A percentile compares a stretch with the other conserved stretches of the same genome.
These are phyloP conservation scores for Byssochlamys sp. DNA, from an alignment of 2,329 filamentous ascomycete species.

Conservation along the genomic window DNA sequence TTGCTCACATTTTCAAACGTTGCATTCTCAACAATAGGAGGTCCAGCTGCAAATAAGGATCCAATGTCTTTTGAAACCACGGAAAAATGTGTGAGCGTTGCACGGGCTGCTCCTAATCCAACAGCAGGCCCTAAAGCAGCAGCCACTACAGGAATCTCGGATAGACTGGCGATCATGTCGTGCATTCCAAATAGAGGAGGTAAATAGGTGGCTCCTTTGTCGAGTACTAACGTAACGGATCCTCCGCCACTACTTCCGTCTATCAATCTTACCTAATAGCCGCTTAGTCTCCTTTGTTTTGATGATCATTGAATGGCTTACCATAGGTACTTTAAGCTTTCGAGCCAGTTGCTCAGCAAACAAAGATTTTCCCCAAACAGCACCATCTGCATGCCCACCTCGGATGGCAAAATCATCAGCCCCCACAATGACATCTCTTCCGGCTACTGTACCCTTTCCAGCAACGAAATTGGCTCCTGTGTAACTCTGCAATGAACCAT, in stretches of 20 bases:
- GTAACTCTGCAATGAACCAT: conserved; percentile 37
- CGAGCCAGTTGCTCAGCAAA: conserved; percentile 55
- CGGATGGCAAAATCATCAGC: conserved; percentile 56
- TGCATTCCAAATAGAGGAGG: no score
- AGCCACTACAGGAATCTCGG: no score
- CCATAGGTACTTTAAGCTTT: conserved; percentile 47
- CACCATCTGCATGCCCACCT: conserved; percentile 55
- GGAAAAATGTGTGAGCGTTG: conserved; percentile 54
- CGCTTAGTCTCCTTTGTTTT: no score
- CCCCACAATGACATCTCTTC: conserved; percentile 50
- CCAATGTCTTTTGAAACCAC: conserved; percentile 58
- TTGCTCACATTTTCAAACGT: conserved; percentile 54
- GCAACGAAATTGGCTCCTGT: conserved; percentile 56
- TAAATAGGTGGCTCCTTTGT: no score
- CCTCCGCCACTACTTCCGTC: conserved; percentile 56
- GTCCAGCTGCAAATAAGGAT: conserved; percentile 54
- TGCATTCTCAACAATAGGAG: conserved; percentile 52
- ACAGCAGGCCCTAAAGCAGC: conserved; percentile 55
- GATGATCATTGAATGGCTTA: no score
- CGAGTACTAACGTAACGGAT: conserved; percentile 52
- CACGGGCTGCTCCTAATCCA: conserved; percentile 52
- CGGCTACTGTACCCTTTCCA: conserved; percentile 45
- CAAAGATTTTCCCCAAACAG: conserved; percentile 48
- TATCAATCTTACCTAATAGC: no score
- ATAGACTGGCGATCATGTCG: no score